These are phyloP conservation scores for Alternaria metachromatica DNA, from an alignment of 2,329 filamentous ascomycete species.

Conservation along the genomic window DNA sequence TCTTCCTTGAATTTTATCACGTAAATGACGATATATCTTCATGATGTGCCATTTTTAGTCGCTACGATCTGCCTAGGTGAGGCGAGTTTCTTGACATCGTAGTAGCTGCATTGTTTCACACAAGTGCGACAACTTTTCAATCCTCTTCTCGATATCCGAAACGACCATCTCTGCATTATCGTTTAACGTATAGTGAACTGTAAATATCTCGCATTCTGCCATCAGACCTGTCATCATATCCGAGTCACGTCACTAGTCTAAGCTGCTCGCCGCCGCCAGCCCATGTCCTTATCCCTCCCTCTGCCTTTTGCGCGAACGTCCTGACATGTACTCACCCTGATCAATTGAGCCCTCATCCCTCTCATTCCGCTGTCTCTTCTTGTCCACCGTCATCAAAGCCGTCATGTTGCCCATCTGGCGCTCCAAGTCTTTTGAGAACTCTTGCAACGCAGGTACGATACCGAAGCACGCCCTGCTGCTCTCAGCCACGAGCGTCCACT, in stretches of 20 bases:
- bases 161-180: not conserved
- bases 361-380: not conserved
- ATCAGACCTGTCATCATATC: not conserved
- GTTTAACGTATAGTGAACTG: not conserved
- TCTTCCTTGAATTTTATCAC: not conserved
- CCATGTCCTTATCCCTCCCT: not conserved
- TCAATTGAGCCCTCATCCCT: not conserved
- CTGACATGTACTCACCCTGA: not conserved
- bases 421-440: constrained; percentile 9
- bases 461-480: not conserved
- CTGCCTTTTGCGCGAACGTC: not conserved
- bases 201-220: no score
- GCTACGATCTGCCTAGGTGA: not conserved
- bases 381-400: not conserved
- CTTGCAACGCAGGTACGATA: constrained; percentile 3
- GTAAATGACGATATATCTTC: not conserved
- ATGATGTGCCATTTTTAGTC: not conserved
- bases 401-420: not conserved
- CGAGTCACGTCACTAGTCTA: not conserved
- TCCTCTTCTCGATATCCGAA: not conserved
- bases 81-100: not conserved
- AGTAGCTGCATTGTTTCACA: not conserved
- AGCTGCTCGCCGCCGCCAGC: rapidly evolving
- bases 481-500: constrained; percentile 6
- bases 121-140: not conserved